Evolutionary conservation across 2,329 filamentous ascomycete genomes (phyloP), one percentile per base, ranked within the genome.

Genomic region (Colletotrichum sp.): DNA sequence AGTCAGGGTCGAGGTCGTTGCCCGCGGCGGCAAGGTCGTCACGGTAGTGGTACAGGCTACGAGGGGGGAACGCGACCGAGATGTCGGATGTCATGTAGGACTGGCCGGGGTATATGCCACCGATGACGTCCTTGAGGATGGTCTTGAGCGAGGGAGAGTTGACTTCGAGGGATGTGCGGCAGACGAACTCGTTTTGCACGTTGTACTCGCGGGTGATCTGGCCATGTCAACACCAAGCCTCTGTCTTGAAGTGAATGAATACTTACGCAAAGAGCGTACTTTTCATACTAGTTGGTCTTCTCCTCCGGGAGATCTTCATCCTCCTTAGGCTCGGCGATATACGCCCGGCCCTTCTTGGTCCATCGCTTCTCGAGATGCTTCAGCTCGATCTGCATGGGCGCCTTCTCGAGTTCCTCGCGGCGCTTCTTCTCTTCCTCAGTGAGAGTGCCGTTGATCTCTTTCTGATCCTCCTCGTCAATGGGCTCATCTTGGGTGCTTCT

Each of bases 351-450:
- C 71, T 82, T 80, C 44, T 79, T 79, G 63, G 82, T 82, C 71
- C 79, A 82, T 27, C 81, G 82, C 63, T 80, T 81, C 63, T 84
- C 82, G 19, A 84, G 80, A 64, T 84, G 80, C 74, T 83, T 83
- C 69, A 84, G 79, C 69, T 82, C 80, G 22, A 78, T 64, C 36
- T 79, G 80, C 80, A 82, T 82, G 25, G 79, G 80, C 12, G 79
- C 78, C 61, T 81, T 77, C 36, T 80, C 80, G 25, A 81, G 77
- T 72, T 80, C 80, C 49, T 78, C 78, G 12, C 77, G 77, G 34
- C 77, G 78, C 69, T 72, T 76, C 69, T 79, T 79, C 8, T 79
- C 77, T 55, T 80, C 78, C 19, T 80, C 78, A 39, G 74, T 78
- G 22, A 80, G 39, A 9, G 39, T 49, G 30, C 55, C 71, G 6